Percentiles rank a stretch among this genome's conserved stretches.
Conservation (phyloP, 2,329 filamentous ascomycete genomes). For the Aspergillus aculeatus region DNA sequence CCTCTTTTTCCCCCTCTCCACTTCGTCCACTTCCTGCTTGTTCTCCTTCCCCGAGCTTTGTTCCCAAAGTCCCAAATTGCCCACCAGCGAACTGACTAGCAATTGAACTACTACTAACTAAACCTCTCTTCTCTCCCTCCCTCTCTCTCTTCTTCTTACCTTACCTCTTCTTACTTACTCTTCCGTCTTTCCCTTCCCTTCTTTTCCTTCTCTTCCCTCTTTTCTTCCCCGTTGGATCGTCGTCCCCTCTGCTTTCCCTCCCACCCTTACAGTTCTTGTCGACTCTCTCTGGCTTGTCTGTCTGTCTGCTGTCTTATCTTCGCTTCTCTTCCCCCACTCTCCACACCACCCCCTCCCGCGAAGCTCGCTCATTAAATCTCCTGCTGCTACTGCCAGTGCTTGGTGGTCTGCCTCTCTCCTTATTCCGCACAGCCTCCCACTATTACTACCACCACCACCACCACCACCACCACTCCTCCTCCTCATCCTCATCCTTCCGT, state of each 20-base stretch:
- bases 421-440: slow-evolving; percentile 1
- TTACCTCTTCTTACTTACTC: neutral
- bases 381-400: slow-evolving; percentile 14
- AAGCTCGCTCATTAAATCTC: slow-evolving; percentile 6
- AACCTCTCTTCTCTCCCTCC: neutral
- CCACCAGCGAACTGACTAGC: neutral
- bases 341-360: slow-evolving; percentile 4
- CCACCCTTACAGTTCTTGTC: neutral
- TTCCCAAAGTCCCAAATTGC: neutral
- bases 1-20: neutral
- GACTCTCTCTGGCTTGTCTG: slow-evolving; percentile 4
- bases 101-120: neutral
- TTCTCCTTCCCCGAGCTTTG: neutral
- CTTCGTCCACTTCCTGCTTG: neutral
- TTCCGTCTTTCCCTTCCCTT: slow-evolving; percentile 9
- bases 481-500: neutral
- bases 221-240: slow-evolving; percentile 4
- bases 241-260: slow-evolving; percentile 6
- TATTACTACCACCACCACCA: neutral
- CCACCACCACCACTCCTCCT: too few relatives aligned
- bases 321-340: neutral
- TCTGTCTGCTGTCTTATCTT: slow-evolving; percentile 1
- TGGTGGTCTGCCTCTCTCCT: slow-evolving; percentile 5
- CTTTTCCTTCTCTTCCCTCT: slow-evolving; percentile 15
- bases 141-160: neutral